Evolutionary conservation across 805 yeast genomes (phyloP), one percentile per base, ranked within the genome.

Genomic region (Starmerella riodocensis): DNA sequence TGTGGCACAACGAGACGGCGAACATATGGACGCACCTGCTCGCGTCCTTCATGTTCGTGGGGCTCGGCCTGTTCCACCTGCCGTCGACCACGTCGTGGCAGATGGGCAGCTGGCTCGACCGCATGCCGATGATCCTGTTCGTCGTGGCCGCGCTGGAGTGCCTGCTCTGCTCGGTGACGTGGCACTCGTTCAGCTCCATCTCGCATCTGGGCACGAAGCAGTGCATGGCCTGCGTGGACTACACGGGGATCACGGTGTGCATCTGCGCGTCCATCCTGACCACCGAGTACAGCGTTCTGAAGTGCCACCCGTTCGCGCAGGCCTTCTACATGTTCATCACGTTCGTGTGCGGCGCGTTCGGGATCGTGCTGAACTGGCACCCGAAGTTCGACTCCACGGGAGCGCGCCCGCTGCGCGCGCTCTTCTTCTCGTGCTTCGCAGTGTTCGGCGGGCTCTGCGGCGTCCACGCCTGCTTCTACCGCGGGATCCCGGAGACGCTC

Each of bases 171-270:
- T 84, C 95, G 1, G 74, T 77, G 2, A 61, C 78, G 30, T 88
- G 96, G 96, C 98, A 88, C 60, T 81, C 96, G 3, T 86, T 84
- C 60, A 73, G 79, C 43, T 76, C 84, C 45, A 80, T 84, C 47
- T 73, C 88, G 14, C 69, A 69, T 36, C 58, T 79, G 32, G 53
- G 64, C 17, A 57, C 74, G 46, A 70, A 94, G 56, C 68, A 76
- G 48, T 71, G 74, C 38, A 83, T 81, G 61, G 95, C 95, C 0
- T 91, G 98, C 58, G 74, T 86, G 31, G 98, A 88, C 62, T 88
- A 88, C 59, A 78, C 93, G 6, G 98, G 98, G 2, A 88, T 88
- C 49, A 84, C 96, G 0, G 70, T 85, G 12, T 64, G 91, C 48
- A 86, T 88, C 51, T 79, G 94, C 0, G 88, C 93, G 13, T 81